Conservation (phyloP, 208 protist species). For the Acanthamoeba triangularis region DNA sequence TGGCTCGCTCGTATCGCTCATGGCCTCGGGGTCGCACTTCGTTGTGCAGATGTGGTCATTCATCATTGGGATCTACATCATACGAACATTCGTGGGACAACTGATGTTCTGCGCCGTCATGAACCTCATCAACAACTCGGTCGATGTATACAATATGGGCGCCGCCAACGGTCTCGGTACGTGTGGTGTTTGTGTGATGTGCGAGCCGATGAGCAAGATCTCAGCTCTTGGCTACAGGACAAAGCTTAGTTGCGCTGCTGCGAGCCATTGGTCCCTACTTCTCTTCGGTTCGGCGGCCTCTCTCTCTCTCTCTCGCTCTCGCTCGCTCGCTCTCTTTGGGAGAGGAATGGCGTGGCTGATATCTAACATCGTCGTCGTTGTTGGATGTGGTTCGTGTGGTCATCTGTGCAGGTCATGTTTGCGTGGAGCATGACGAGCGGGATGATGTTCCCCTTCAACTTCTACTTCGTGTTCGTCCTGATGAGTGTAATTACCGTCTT, state of each 20-base stretch:
- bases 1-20: background rate
- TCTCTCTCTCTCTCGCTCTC: too few species aligned
- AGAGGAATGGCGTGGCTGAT: too few species aligned
- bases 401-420: slow-evolving; percentile 36
- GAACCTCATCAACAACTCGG: slow-evolving; percentile 54
- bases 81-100: slow-evolving; percentile 15
- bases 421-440: slow-evolving; percentile 50
- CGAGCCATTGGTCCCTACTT: slow-evolving; percentile 32
- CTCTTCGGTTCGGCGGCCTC: background rate
- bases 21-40: background rate
- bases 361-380: background rate
- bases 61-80: background rate
- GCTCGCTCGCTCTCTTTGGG: too few species aligned
- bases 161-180: slow-evolving; percentile 22
- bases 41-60: background rate
- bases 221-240: background rate
- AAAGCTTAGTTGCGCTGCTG: slow-evolving; percentile 40
- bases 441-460: slow-evolving; percentile 31
- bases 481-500: background rate
- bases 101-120: slow-evolving; percentile 26
- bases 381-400: too few species aligned
- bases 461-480: slow-evolving; percentile 47
- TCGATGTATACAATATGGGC: slow-evolving; percentile 25
- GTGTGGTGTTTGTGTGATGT: too few species aligned
- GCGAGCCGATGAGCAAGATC: too few species aligned